Evolutionary conservation across 495 filamentous ascomycete species (phyloP).

Genomic region (Xylaria nigripes): DNA sequence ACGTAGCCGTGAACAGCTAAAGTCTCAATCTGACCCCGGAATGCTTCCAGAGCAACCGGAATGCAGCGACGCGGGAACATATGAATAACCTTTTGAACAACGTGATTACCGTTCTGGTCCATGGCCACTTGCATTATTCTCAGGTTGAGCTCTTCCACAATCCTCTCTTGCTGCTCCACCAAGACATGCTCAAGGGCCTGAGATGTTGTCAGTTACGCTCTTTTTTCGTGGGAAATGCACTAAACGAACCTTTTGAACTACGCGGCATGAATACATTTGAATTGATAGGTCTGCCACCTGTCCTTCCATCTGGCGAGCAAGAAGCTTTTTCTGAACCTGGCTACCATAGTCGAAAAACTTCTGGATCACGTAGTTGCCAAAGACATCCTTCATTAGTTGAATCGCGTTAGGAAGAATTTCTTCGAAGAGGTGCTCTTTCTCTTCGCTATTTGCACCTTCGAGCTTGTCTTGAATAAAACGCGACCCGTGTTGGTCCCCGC

Average conservation of each 20-base stretch:
- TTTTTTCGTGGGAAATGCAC: not conserved
- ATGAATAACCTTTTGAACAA: slow-evolving; percentile 92
- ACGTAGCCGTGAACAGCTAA: slow-evolving; percentile 79
- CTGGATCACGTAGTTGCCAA: slow-evolving; percentile 97
- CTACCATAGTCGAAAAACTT: slow-evolving; percentile 97
- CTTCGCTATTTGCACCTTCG: slow-evolving; percentile 90
- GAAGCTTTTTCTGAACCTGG: slow-evolving; percentile 79
- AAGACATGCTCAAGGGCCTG: slow-evolving; percentile 89
- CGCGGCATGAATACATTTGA: slow-evolving; percentile 92
- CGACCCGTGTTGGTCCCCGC: slow-evolving; percentile 91
- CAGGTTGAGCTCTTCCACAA: slow-evolving; percentile 77
- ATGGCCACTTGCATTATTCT: slow-evolving; percentile 74
- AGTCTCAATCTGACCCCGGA: slow-evolving; percentile 68
- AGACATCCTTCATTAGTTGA: slow-evolving; percentile 91
- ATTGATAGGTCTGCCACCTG: slow-evolving; percentile 70
- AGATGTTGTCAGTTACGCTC: slow-evolving; percentile 12
- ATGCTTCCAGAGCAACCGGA: slow-evolving; percentile 80
- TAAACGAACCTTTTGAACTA: slow-evolving; percentile 75
- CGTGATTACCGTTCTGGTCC: slow-evolving; percentile 93
- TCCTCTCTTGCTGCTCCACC: slow-evolving; percentile 74
- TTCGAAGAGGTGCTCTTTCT: slow-evolving; percentile 87
- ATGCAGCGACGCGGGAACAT: slow-evolving; percentile 73
- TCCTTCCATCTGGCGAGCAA: slow-evolving; percentile 80
- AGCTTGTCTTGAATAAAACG: slow-evolving; percentile 94
- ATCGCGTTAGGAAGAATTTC: slow-evolving; percentile 77